Evolutionary conservation across 306 rosid genomes (phyloP).

Genomic region (Citrullus colocynthis): DNA sequence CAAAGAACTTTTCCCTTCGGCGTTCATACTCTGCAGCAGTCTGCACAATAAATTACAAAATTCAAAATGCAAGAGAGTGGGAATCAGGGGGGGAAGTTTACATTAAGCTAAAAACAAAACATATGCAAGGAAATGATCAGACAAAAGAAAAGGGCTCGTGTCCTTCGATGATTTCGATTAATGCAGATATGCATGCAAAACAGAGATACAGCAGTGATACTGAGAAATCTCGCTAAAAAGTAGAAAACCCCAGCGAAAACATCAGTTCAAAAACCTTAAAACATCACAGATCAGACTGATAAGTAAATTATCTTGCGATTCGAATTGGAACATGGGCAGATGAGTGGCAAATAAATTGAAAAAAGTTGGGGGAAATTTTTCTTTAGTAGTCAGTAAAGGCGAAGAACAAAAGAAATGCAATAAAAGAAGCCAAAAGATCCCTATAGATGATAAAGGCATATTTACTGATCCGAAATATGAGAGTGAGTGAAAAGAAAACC

Average conservation of each 20-base stretch:
- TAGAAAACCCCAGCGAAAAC: neutral
- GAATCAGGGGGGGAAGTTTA: neutral
- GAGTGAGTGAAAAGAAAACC: constrained; percentile 22
- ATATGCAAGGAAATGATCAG: neutral
- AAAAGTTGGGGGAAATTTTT: neutral
- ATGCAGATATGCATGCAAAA: neutral
- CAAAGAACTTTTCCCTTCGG: constrained; percentile 77
- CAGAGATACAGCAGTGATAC: neutral
- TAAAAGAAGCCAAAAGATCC: neutral
- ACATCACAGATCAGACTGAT: neutral
- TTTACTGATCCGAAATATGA: neutral
- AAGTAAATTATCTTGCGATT: neutral
- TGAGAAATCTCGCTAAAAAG: neutral
- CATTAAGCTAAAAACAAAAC: neutral
- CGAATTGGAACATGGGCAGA: neutral
- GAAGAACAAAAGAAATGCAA: constrained; percentile 4
- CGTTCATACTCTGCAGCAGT: constrained; percentile 92
- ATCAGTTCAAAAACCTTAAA: neutral
- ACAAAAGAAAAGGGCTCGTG: neutral
- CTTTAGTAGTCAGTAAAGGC: neutral
- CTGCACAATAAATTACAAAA: constrained; percentile 24
- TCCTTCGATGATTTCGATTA: neutral
- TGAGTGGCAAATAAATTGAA: neutral
- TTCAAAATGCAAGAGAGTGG: neutral
- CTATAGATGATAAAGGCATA: neutral